Conservation (phyloP, 306 rosid species). For the Alnus rubra region DNA sequence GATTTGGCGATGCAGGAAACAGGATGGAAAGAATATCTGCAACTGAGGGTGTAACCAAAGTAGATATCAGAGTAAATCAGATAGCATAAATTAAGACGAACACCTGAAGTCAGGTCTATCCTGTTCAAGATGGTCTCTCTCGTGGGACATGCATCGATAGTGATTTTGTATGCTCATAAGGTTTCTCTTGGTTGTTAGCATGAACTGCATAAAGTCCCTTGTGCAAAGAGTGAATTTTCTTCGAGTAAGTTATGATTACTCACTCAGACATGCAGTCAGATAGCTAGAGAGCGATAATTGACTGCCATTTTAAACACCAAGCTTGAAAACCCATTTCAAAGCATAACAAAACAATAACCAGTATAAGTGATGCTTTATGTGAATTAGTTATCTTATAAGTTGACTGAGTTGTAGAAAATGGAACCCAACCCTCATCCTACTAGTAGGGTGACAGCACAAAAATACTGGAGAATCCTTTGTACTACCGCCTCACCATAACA, state of each 20-base stretch:
- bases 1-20: not conserved
- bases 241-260: not conserved
- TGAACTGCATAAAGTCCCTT: not conserved
- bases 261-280: not conserved
- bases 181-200: not conserved
- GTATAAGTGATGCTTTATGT: not conserved
- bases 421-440: slow-evolving; percentile 1
- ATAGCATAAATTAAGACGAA: slow-evolving; percentile 2
- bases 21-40: not conserved
- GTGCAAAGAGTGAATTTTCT: not conserved
- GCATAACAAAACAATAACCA: no score
- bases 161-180: not conserved
- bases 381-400: not conserved
- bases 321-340: not conserved
- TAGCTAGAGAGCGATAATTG: not conserved
- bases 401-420: not conserved
- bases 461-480: not conserved
- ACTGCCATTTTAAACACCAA: not conserved
- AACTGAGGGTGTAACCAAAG: not conserved
- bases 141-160: not conserved
- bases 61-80: no score
- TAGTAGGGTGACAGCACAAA: no score
- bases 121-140: not conserved
- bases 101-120: slow-evolving; percentile 8
- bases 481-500: not conserved